Evolutionary conservation across 73 alveolate species (phyloP).

Genomic region (Paramecium sexaurelia): DNA sequence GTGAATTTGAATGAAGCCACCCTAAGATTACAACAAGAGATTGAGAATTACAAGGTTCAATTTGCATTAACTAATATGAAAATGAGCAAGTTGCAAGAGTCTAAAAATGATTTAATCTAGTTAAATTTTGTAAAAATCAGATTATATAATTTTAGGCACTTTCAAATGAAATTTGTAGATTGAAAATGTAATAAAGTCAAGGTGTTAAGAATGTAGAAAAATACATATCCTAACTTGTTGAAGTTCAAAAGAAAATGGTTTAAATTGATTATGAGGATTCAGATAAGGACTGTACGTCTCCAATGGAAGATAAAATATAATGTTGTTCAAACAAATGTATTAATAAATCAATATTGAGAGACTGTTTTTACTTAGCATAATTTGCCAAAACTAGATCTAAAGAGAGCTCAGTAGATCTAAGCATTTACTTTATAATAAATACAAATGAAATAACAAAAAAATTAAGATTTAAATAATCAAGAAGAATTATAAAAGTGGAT

Average conservation of each 20-base stretch:
- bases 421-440: neutral
- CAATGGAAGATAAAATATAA: neutral
- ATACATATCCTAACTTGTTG: neutral
- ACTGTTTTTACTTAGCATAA: neutral
- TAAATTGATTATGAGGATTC: neutral
- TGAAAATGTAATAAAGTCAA: neutral
- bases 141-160: neutral
- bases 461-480: neutral
- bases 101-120: neutral
- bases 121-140: neutral
- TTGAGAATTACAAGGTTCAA: neutral
- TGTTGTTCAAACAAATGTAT: neutral
- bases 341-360: conserved; percentile 23
- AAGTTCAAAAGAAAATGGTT: neutral
- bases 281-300: conserved; percentile 19
- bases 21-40: neutral
- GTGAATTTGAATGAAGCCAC: conserved; percentile 11
- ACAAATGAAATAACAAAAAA: neutral
- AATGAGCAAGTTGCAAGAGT: neutral
- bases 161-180: neutral
- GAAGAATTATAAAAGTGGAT: conserved; percentile 38
- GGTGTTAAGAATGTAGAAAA: neutral
- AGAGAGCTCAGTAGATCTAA: conserved; percentile 8
- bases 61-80: neutral
- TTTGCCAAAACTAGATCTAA: conserved; percentile 40